Conservation (phyloP, 2,329 filamentous ascomycete genomes). For the Xylaria sp. region DNA sequence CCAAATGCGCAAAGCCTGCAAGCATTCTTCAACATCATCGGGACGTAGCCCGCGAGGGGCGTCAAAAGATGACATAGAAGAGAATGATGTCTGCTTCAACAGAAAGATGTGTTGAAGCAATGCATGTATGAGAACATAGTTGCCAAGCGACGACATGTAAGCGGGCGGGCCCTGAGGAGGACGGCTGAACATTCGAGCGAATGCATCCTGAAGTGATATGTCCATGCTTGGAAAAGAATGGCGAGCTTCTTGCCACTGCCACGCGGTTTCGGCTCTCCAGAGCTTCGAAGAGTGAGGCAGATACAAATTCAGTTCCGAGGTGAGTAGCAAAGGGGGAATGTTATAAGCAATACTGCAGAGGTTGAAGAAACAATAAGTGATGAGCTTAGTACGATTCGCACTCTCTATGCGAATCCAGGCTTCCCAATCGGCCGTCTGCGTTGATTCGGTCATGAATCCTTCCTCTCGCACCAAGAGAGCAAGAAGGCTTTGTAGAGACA, state of each 20-base stretch:
- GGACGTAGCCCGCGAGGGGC: conserved; percentile 46
- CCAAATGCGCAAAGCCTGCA: conserved; percentile 53
- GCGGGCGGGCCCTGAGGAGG: conserved; percentile 43
- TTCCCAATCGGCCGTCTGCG: conserved; percentile 51
- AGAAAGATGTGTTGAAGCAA: conserved; percentile 68
- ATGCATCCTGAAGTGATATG: conserved; percentile 52
- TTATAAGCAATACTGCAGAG: conserved; percentile 58
- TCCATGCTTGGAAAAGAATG: conserved; percentile 47
- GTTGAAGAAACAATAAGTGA: conserved; percentile 59
- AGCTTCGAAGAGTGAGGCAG: conserved; percentile 51
- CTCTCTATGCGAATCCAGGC: conserved; percentile 55
- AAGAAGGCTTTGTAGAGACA: conserved; percentile 54
- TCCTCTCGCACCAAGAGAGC: conserved; percentile 56
- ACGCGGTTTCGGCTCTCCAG: conserved; percentile 52
- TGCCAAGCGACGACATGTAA: conserved; percentile 56
- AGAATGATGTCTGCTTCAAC: conserved; percentile 57
- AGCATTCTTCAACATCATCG: conserved; percentile 53
- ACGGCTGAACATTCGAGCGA: conserved; percentile 51
- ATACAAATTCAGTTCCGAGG: conserved; percentile 52
- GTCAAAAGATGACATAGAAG: conserved; percentile 44
- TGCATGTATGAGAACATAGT: conserved; percentile 67
- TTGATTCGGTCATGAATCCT: conserved; percentile 46
- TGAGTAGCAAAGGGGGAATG: conserved; percentile 53
- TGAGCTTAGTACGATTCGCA: conserved; percentile 53
- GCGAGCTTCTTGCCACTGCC: conserved; percentile 56